Evolutionary conservation across 345 rosid genomes (phyloP), one percentile per base, ranked within the genome.

Genomic region (Litchi chinensis): DNA sequence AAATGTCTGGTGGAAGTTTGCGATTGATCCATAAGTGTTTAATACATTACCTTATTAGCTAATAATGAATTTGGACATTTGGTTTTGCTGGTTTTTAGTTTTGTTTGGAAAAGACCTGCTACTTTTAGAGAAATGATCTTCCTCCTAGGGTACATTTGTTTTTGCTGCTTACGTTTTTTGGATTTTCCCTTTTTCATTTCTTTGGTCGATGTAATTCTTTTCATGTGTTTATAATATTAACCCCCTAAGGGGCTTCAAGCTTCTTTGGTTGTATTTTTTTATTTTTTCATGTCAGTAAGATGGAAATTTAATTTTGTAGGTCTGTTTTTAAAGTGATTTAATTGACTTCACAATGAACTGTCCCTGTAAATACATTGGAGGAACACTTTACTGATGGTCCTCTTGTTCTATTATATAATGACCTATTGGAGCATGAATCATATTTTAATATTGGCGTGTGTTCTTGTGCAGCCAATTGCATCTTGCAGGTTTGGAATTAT

Each of bases 401-500:
- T 5, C 15, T 69, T 22, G 16, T 43, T 32, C 10, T 16, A 28
- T 16, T 18, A 12, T 13, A 22, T 44, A 48, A 40, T 12, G 52
- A 50, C 6, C 24, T 8, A 21, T 26, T 41, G 11, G 41, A 46
- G 10, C 28, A 73, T 73, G 60, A 24, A 26, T 75, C 12, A 4
- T 26, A 16, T 63, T 46, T 46, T 44, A 63, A 5, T 0, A 26
- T 63, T 41, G 22, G 71, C 32, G 50, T 46, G 8, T 46, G 52
- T 60, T 67, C 65, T 64, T 48, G 37, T 80, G 83, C 88, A 95
- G 98, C 88, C 15, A 86, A 79, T 67, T 95, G 97, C 85, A 93
- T 95, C 76, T 81, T 95, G 91, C 96, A 90, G 85, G 90, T 85
- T 73, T 95, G 98, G 98, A 95, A 87, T 81, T 95, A 95, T 72